phyloP scores from a whole-genome alignment of 495 filamentous ascomycete species.

The Annulohypoxylon bovei region DNA sequence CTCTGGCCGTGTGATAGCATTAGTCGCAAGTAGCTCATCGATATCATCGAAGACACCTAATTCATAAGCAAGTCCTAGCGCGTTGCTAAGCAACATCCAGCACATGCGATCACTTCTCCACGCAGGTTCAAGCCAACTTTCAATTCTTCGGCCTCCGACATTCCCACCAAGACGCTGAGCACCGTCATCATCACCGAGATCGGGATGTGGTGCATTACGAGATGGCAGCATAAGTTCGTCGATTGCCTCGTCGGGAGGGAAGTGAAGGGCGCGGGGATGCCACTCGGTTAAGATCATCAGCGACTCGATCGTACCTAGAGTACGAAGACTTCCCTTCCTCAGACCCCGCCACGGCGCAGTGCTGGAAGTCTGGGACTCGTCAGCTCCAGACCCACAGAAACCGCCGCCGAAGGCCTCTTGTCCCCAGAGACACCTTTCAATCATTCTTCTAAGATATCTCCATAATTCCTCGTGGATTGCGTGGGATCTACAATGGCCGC shows the following conservation, averaged over 20 bases:
- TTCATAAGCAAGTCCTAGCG: constrained; percentile 89
- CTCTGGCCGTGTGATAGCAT: constrained; percentile 65
- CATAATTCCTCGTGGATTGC: constrained; percentile 97
- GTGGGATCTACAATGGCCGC: constrained; percentile 82
- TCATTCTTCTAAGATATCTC: constrained; percentile 92
- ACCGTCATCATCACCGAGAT: constrained; percentile 58
- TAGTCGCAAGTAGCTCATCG: constrained; percentile 64
- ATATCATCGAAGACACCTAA: constrained; percentile 93
- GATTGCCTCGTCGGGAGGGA: constrained; percentile 85
- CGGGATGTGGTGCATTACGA: constrained; percentile 58
- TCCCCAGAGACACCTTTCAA: constrained; percentile 92
- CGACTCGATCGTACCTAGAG: constrained; percentile 92
- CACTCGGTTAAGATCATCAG: constrained; percentile 94
- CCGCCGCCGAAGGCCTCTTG: constrained; percentile 93
- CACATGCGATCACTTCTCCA: constrained; percentile 97
- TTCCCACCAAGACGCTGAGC: constrained; percentile 56
- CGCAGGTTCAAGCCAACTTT: constrained; percentile 96
- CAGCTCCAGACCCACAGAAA: constrained; percentile 79
- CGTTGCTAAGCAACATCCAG: constrained; percentile 96
- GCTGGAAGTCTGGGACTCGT: constrained; percentile 70
- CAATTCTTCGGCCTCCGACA: constrained; percentile 76
- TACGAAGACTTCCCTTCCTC: constrained; percentile 81
- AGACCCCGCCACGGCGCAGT: constrained; percentile 67
- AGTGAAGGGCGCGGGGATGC: constrained; percentile 95
- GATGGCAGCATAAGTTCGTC: constrained; percentile 66